A percentile compares a stretch with the other conserved stretches of the same genome.
Evolutionary conservation across 1,284 basidiomycete species (phyloP).

Genomic region (Ustilago curta): DNA sequence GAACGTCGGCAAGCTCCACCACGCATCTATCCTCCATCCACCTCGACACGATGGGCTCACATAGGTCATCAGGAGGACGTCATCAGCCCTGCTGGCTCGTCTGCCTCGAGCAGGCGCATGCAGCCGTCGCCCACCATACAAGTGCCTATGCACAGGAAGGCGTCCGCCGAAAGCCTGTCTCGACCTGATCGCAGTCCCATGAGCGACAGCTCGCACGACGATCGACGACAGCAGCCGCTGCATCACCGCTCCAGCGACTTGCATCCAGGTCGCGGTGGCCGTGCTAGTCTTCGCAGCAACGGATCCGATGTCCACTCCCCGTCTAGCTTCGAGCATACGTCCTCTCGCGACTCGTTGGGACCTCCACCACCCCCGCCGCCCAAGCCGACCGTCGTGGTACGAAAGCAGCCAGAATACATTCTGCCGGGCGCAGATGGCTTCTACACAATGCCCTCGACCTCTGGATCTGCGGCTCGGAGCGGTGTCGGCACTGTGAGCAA

Average conservation of each 20-base stretch:
- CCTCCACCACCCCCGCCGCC: constrained; percentile 48
- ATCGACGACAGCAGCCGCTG: constrained; percentile 12
- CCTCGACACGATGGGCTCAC: constrained; percentile 38
- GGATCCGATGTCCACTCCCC: neutral
- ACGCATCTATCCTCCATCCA: constrained; percentile 57
- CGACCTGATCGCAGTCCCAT: constrained; percentile 34
- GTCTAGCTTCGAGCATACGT: constrained; percentile 7
- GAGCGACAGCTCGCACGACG: constrained; percentile 21
- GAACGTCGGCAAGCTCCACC: constrained; percentile 57
- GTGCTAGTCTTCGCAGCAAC: neutral
- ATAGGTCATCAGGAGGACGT: constrained; percentile 31
- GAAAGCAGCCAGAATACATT: constrained; percentile 52
- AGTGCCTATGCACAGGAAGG: constrained; percentile 25
- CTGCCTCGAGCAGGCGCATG: constrained; percentile 13
- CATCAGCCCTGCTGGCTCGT: constrained; percentile 7
- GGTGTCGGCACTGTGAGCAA: neutral
- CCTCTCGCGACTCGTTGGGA: constrained; percentile 35
- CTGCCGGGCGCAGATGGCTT: constrained; percentile 54
- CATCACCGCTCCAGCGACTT: constrained; percentile 4
- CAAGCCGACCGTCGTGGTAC: constrained; percentile 23
- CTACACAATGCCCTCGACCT: constrained; percentile 35
- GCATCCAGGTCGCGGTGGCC: neutral
- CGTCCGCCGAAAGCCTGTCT: constrained; percentile 35
- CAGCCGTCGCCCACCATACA: constrained; percentile 20
- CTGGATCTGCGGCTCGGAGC: constrained; percentile 1